phyloP scores from a whole-genome alignment of 768 basidiomycete species.

The Kwoniella mangroviensis region DNA sequence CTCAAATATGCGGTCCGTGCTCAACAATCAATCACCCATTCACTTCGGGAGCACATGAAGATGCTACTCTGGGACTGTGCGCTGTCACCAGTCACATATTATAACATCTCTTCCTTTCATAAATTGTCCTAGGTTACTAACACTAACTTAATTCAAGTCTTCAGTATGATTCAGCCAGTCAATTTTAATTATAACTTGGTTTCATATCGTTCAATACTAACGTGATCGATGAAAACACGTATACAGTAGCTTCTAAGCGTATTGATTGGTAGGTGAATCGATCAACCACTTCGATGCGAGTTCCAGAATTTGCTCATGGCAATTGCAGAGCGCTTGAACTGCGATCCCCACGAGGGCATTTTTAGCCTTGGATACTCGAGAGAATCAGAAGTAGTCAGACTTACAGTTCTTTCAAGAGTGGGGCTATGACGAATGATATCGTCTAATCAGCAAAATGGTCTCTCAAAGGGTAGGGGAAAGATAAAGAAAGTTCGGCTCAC shows the following conservation, averaged over 20 bases:
- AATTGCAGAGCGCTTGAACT: constrained; percentile 35
- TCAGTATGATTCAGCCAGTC: no score
- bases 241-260: not conserved
- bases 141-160: no score
- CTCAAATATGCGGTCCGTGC: no score
- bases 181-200: no score
- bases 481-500: constrained; percentile 1
- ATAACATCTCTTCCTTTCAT: no score
- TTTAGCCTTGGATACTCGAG: not conserved
- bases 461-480: not conserved
- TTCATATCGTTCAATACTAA: no score
- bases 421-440: constrained; percentile 6
- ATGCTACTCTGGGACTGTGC: no score
- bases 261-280: not conserved
- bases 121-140: no score
- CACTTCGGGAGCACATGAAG: no score
- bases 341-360: not conserved
- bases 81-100: no score
- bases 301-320: constrained; percentile 32
- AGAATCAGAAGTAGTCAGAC: not conserved
- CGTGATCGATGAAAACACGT: not conserved
- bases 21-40: no score
- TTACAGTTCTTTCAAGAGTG: constrained; percentile 25
- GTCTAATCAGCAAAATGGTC: not conserved
- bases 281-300: constrained; percentile 23